Evolutionary conservation across 2,329 filamentous ascomycete species (phyloP).

Genomic region (Chrysosporium keratinophilum): DNA sequence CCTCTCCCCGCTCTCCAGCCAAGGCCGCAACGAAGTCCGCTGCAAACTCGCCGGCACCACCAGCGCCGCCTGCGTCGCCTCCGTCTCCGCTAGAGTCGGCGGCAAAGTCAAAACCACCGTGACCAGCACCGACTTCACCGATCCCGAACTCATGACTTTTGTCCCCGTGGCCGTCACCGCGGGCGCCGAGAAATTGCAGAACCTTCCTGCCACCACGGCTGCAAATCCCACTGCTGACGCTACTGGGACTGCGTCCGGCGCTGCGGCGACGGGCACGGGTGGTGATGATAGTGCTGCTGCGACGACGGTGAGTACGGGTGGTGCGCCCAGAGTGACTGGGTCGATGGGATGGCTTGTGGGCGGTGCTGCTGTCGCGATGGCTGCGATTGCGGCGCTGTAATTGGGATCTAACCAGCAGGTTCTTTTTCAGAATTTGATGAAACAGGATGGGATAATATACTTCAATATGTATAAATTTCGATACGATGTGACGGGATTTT

Average conservation of each 20-base stretch:
- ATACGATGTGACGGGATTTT: no score
- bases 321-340: slow-evolving; percentile 9
- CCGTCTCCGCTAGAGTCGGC: not conserved
- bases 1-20: not conserved
- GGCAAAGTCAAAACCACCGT: not conserved
- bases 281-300: not conserved
- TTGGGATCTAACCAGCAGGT: no score
- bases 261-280: not conserved
- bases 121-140: not conserved
- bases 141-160: not conserved
- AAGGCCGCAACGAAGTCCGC: not conserved
- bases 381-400: slow-evolving; percentile 6
- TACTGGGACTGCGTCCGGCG: not conserved
- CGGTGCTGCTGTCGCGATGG: slow-evolving; percentile 8
- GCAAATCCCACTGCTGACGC: not conserved
- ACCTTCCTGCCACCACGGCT: not conserved
- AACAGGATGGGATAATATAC: not conserved
- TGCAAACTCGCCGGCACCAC: slow-evolving; percentile 7
- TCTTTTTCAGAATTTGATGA: not conserved
- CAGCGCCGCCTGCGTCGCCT: not conserved
- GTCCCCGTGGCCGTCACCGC: slow-evolving; percentile 11
- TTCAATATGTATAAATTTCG: not conserved
- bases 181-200: slow-evolving; percentile 13
- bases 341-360: slow-evolving; percentile 7
- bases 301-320: slow-evolving; percentile 6